These are phyloP conservation scores for Apiospora kogelbergensis DNA, from an alignment of 2,329 filamentous ascomycete genomes.

Conservation along the genomic window DNA sequence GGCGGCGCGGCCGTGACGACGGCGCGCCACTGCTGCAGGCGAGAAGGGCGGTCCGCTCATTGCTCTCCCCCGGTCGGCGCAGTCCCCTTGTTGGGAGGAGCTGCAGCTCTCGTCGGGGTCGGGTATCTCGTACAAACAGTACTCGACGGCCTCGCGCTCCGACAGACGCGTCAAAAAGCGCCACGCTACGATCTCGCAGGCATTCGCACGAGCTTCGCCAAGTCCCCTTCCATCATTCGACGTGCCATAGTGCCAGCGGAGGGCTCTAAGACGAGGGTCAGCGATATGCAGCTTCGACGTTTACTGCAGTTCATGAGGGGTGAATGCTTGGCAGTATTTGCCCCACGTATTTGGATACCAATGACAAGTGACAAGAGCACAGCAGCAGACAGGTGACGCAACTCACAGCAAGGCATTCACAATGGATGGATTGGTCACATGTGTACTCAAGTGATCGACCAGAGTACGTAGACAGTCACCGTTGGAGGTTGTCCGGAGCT, in stretches of 20 bases:
- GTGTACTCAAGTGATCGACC: conserved; percentile 62
- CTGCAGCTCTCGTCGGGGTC: conserved; percentile 27
- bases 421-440: conserved; percentile 67
- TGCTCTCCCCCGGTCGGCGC: conserved; percentile 41
- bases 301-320: not conserved
- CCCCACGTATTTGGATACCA: not conserved
- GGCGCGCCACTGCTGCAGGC: conserved; percentile 22
- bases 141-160: conserved; percentile 72
- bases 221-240: conserved; percentile 66
- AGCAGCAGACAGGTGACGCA: not conserved
- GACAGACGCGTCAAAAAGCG: conserved; percentile 71
- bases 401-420: conserved; percentile 73
- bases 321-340: not conserved
- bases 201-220: conserved; percentile 67
- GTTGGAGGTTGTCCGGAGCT: conserved; percentile 66
- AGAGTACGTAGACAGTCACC: conserved; percentile 58
- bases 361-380: not conserved
- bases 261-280: conserved; percentile 50
- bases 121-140: conserved; percentile 72
- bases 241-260: conserved; percentile 72
- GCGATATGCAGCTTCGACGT: not conserved
- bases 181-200: conserved; percentile 81
- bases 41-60: conserved; percentile 50
- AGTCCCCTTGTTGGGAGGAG: not conserved
- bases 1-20: not conserved